Percentiles rank a stretch among this genome's conserved stretches.
Conservation (phyloP, 208 protist genomes). For the Acanthamoeba healyi region DNA sequence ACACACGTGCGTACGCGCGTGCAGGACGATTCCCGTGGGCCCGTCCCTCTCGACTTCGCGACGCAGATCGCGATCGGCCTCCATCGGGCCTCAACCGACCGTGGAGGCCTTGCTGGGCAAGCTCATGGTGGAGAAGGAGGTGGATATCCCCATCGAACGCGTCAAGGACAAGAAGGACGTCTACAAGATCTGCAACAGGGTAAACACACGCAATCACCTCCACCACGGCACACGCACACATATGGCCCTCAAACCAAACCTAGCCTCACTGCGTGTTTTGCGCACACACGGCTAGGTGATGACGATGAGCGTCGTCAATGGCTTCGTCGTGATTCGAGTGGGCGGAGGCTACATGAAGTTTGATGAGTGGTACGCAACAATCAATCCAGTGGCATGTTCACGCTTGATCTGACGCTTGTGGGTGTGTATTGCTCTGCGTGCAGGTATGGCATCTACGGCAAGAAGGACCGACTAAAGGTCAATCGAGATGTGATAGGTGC, state of each 20-base stretch:
- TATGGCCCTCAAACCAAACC: too few species aligned
- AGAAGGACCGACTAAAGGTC: too few species aligned
- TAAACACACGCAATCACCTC: too few species aligned
- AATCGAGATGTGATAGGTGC: too few species aligned
- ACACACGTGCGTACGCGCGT: not conserved
- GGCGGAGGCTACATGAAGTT: not conserved
- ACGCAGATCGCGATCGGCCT: not conserved
- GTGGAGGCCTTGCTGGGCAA: not conserved
- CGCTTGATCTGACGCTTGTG: not conserved
- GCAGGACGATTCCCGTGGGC: too few species aligned
- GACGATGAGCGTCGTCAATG: not conserved
- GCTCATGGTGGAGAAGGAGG: not conserved
- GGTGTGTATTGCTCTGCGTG: too few species aligned
- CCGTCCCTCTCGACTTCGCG: not conserved
- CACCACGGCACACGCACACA: too few species aligned
- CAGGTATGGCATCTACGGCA: not conserved
- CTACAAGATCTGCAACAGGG: not conserved
- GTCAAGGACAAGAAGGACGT: not conserved
- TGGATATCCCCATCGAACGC: not conserved
- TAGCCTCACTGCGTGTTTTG: too few species aligned
- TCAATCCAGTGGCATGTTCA: not conserved
- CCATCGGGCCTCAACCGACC: not conserved
- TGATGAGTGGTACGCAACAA: not conserved
- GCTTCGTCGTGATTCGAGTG: not conserved
- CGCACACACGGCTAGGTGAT: not conserved